Evolutionary conservation across 345 rosid species (phyloP).

Genomic region (Eucalyptus virginea): DNA sequence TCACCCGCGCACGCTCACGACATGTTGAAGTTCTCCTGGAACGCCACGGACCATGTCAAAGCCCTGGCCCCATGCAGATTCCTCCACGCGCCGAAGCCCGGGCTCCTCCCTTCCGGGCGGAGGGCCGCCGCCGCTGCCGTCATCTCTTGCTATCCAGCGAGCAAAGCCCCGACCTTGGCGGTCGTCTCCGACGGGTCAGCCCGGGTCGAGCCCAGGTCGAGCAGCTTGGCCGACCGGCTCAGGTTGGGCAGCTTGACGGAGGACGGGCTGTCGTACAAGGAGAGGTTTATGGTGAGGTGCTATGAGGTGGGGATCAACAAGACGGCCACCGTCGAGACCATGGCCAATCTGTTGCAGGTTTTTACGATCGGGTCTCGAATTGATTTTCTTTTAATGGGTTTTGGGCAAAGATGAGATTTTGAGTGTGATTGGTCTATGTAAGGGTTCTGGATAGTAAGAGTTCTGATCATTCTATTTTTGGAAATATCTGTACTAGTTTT

Average conservation of each 20-base stretch:
- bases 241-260: slow-evolving; percentile 60
- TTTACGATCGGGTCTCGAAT: not conserved
- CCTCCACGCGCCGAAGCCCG: not conserved
- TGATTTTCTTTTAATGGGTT: not conserved
- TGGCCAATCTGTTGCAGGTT: slow-evolving; percentile 91
- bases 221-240: slow-evolving; percentile 39
- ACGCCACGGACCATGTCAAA: slow-evolving; percentile 26
- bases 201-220: slow-evolving; percentile 10
- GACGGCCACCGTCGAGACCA: slow-evolving; percentile 87
- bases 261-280: slow-evolving; percentile 72
- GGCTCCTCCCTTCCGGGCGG: not conserved
- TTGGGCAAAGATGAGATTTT: not conserved
- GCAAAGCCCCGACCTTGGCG: slow-evolving; percentile 1
- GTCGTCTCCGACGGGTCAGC: no score
- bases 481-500: no score
- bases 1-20: no score
- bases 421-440: not conserved
- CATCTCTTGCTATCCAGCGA: not conserved
- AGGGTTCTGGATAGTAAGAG: not conserved
- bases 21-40: slow-evolving; percentile 51
- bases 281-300: slow-evolving; percentile 75
- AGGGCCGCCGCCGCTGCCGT: not conserved
- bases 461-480: not conserved
- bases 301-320: slow-evolving; percentile 95
- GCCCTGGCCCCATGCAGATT: slow-evolving; percentile 34